A percentile compares a stretch with the other conserved stretches of the same genome.
phyloP scores from a whole-genome alignment of 148 eudicot genomes.

The Vaccinium darrowii region DNA sequence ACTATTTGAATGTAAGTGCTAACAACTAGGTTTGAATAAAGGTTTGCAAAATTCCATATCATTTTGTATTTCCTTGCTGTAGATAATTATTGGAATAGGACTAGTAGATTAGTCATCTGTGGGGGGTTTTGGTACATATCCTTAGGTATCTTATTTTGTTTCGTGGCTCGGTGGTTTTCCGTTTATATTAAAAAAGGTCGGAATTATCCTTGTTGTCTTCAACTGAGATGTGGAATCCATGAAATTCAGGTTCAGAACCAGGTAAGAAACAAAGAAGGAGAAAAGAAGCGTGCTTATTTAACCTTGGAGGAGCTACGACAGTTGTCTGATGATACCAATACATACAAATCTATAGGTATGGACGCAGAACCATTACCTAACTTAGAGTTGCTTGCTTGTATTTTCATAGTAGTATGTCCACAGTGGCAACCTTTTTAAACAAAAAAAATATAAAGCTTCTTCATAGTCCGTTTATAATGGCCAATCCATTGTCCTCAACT shows the following conservation, averaged over 20 bases:
- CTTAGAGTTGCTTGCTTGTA: background rate
- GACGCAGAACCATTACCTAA: background rate
- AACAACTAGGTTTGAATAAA: background rate
- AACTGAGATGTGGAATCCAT: constrained; percentile 13
- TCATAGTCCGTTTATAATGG: background rate
- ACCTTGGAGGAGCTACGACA: constrained; percentile 88
- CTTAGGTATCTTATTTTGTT: background rate
- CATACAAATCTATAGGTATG: constrained; percentile 92
- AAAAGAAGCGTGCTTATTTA: constrained; percentile 91
- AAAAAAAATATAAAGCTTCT: background rate
- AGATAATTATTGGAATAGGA: background rate
- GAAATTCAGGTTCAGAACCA: constrained; percentile 68
- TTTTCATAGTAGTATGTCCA: background rate
- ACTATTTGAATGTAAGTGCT: background rate
- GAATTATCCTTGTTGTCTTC: background rate
- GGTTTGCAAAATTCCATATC: background rate
- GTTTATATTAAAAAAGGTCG: background rate
- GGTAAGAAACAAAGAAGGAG: constrained; percentile 78
- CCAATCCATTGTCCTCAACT: background rate
- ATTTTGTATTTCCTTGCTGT: background rate
- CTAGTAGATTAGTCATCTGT: background rate
- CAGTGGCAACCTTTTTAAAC: background rate
- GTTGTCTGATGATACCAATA: constrained; percentile 83
- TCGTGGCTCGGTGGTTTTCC: background rate
- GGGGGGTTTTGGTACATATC: background rate